These are phyloP conservation scores for Backusella circina DNA, from an alignment of 192 early-diverging fungal species.

Conservation along the genomic window DNA sequence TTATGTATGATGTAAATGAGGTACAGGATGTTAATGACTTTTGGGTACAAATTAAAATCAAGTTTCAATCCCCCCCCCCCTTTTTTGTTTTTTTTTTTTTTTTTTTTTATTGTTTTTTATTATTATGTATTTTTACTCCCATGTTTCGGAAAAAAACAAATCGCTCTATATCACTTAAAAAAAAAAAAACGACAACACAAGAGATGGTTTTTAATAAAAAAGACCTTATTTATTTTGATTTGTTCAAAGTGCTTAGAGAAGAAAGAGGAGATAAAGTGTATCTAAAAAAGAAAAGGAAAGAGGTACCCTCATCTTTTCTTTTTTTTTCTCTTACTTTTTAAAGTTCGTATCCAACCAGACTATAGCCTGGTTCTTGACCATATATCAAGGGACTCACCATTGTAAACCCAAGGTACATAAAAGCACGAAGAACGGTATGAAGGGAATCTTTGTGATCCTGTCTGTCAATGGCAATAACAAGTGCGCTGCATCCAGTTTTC, in stretches of 20 bases:
- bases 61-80: neutral
- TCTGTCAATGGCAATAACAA: constrained; percentile 30
- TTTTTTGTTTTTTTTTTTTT: too few relatives aligned
- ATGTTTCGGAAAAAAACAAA: neutral
- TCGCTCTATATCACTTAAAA: neutral
- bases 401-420: constrained; percentile 64
- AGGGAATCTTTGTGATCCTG: neutral
- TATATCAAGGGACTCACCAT: constrained; percentile 53
- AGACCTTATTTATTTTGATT: neutral
- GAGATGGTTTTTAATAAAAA: too few relatives aligned
- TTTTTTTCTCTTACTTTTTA: constrained; percentile 21
- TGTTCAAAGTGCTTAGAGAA: neutral
- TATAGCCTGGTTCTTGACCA: constrained; percentile 48
- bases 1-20: neutral
- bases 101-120: too few relatives aligned
- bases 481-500: constrained; percentile 25
- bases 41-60: neutral
- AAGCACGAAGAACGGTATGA: constrained; percentile 48
- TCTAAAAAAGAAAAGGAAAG: neutral
- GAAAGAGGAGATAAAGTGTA: too few relatives aligned
- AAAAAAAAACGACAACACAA: too few relatives aligned
- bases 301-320: neutral
- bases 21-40: neutral
- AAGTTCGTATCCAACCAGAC: constrained; percentile 57
- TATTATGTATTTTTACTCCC: neutral